Percentiles rank a stretch among this genome's conserved stretches.
Evolutionary conservation across 139 green algal species (phyloP).

Genomic region (Haematococcus lacustris): DNA sequence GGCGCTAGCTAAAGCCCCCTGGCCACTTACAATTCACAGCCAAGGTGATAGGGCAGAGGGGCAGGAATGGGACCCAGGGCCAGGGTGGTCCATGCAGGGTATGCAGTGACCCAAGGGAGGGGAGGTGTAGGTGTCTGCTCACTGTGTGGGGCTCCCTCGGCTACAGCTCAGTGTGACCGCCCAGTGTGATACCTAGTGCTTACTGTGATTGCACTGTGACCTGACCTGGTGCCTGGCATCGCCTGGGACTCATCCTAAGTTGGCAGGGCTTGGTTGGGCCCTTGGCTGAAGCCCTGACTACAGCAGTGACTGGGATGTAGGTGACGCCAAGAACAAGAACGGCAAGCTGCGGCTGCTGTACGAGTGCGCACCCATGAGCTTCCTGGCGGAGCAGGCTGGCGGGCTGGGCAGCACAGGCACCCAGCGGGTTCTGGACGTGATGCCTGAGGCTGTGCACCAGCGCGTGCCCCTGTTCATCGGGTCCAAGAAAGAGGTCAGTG

Average conservation of each 20-base stretch:
- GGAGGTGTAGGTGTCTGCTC: background rate
- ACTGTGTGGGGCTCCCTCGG: no score
- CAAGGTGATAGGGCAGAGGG: no score
- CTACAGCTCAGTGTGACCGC: no score
- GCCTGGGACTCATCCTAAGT: no score
- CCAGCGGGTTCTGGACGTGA: slow-evolving; percentile 67
- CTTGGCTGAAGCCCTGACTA: no score
- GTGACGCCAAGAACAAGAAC: slow-evolving; percentile 85
- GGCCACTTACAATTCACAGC: no score
- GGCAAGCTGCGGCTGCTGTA: slow-evolving; percentile 98
- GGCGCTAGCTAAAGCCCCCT: no score
- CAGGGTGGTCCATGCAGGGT: background rate
- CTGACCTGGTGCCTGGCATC: no score
- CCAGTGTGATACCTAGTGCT: no score
- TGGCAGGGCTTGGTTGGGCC: no score
- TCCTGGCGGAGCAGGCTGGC: slow-evolving; percentile 78
- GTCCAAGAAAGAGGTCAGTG: slow-evolving; percentile 63
- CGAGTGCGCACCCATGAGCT: slow-evolving; percentile 95
- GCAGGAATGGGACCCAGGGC: no score
- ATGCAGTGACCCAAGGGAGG: background rate
- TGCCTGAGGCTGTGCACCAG: slow-evolving; percentile 52
- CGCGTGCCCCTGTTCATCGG: slow-evolving; percentile 70
- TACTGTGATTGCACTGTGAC: background rate
- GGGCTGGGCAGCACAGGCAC: slow-evolving; percentile 35
- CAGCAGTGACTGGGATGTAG: background rate